phyloP scores from a whole-genome alignment of 192 early-diverging fungal genomes.

The Jimgerdemannia lactiflua region DNA sequence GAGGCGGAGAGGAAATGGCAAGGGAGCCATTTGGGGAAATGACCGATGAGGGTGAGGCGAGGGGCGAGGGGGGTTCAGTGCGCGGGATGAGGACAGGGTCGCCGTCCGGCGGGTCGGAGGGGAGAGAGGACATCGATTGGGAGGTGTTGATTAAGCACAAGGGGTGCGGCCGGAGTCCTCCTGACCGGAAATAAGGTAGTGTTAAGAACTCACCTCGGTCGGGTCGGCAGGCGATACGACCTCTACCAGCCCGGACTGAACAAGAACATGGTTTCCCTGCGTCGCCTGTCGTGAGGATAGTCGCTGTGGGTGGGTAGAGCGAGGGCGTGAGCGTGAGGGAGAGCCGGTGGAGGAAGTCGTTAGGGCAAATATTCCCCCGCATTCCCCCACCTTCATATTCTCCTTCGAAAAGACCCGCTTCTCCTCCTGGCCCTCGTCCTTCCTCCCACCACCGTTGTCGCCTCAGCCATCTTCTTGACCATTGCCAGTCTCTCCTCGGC shows the following conservation, averaged over 20 bases:
- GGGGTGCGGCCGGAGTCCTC: too few relatives aligned
- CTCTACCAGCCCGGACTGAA: constrained; percentile 63
- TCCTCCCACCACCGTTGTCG: neutral
- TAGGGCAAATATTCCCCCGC: constrained; percentile 18
- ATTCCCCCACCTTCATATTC: neutral
- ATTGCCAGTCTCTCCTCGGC: constrained; percentile 60
- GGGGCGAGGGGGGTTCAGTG: too few relatives aligned
- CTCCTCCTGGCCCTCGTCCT: neutral
- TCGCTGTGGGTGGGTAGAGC: too few relatives aligned
- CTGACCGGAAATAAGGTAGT: too few relatives aligned
- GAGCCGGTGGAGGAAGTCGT: constrained; percentile 34
- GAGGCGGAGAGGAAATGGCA: neutral
- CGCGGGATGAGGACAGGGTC: too few relatives aligned
- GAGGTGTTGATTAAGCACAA: too few relatives aligned
- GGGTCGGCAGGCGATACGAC: constrained; percentile 40
- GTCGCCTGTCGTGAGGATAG: constrained; percentile 45
- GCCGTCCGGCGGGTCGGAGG: too few relatives aligned
- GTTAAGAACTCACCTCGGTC: constrained; percentile 37
- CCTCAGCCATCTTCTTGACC: constrained; percentile 29
- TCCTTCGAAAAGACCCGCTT: neutral
- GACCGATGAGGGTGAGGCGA: neutral
- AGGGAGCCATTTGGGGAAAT: neutral
- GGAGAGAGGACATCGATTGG: too few relatives aligned
- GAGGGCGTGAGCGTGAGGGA: constrained; percentile 3
- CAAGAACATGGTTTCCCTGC: constrained; percentile 72